Evolutionary conservation across 805 yeast species (phyloP).

Genomic region (Yueomyces sp.): DNA sequence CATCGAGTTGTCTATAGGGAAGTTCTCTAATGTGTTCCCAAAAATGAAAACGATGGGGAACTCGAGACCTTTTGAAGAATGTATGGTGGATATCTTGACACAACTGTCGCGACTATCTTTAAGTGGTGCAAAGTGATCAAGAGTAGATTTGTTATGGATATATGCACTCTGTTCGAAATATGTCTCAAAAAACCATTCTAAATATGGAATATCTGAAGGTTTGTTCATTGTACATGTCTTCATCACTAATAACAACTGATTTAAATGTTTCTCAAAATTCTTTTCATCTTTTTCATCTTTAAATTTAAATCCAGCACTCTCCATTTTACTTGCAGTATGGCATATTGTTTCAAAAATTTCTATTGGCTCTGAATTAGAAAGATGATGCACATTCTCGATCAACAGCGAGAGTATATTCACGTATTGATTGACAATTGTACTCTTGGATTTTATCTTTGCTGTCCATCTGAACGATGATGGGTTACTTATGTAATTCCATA

Average conservation of each 20-base stretch:
- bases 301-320: conserved; percentile 13
- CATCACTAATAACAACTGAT: conserved; percentile 26
- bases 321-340: conserved; percentile 24
- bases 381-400: conserved; percentile 3
- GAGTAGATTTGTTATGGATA: conserved; percentile 1
- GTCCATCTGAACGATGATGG: conserved; percentile 8
- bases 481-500: conserved; percentile 15
- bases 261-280: conserved; percentile 16
- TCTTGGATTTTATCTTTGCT: conserved; percentile 7
- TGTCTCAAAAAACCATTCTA: conserved; percentile 24
- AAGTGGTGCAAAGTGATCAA: background rate
- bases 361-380: conserved; percentile 21
- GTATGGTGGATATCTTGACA: conserved; percentile 53
- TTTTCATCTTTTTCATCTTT: conserved; percentile 12
- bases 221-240: conserved; percentile 15
- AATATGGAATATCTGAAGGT: conserved; percentile 13
- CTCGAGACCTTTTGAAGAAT: conserved; percentile 63
- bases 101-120: conserved; percentile 7
- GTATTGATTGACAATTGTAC: conserved; percentile 16
- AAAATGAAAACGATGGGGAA: conserved; percentile 53
- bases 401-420: conserved; percentile 10
- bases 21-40: conserved; percentile 5
- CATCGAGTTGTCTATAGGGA: conserved; percentile 27
- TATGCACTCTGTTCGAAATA: conserved; percentile 16
- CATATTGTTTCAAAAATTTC: conserved; percentile 25